Evolutionary conservation across 306 rosid species (phyloP).

Genomic region (cucumber (Cucumis sativus)): DNA sequence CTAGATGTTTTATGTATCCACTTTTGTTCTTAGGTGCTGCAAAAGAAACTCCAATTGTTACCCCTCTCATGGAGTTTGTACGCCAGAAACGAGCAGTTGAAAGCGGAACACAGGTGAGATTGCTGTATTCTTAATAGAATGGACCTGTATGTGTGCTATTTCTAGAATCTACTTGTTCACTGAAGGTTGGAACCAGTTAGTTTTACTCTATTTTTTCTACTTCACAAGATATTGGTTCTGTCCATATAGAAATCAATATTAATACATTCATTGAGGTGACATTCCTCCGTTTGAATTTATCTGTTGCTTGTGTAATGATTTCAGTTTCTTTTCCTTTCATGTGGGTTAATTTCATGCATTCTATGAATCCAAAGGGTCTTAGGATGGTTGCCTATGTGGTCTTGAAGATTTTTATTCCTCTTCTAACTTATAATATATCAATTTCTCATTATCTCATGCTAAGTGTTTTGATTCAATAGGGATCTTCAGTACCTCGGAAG

Average conservation of each 20-base stretch:
- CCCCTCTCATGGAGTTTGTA: conserved; percentile 87
- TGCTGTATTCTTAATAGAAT: not conserved
- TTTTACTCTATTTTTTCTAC: not conserved
- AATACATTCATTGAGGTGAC: not conserved
- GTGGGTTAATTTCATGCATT: not conserved
- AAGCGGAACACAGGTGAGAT: conserved; percentile 55
- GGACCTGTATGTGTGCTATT: not conserved
- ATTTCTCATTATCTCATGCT: conserved; percentile 1
- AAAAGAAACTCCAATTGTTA: conserved; percentile 65
- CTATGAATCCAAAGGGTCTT: not conserved
- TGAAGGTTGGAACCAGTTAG: not conserved
- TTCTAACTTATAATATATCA: not conserved
- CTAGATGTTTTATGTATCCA: not conserved
- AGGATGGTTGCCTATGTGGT: not conserved
- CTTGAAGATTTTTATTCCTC: not conserved
- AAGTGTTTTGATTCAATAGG: conserved; percentile 30
- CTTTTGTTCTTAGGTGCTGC: conserved; percentile 41
- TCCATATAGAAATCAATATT: not conserved
- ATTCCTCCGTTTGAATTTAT: not conserved
- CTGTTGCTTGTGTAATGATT: not conserved
- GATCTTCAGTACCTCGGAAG: conserved; percentile 47
- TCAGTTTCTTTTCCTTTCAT: not conserved
- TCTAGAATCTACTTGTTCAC: not conserved
- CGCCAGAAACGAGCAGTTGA: conserved; percentile 65
- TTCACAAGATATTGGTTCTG: not conserved